Conservation (phyloP, 805 yeast species). For the Starmerella scarabaei region DNA sequence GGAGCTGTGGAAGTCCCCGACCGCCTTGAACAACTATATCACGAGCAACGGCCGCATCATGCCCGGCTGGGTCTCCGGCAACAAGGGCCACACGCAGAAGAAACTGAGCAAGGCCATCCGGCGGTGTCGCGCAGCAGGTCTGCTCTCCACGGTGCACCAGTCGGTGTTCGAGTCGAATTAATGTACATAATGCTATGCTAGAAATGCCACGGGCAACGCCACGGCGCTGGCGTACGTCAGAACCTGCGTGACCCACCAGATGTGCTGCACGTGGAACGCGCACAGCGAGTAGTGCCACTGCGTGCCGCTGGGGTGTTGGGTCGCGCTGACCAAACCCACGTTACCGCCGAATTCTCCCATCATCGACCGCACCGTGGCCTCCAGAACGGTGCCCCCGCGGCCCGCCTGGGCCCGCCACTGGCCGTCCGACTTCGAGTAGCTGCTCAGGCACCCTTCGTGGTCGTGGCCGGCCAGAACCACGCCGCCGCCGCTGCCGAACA, state of each 20-base stretch:
- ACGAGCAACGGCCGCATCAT: slow-evolving; percentile 63
- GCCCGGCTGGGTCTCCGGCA: slow-evolving; percentile 59
- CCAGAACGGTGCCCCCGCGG: slow-evolving; percentile 27
- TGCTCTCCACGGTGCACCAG: slow-evolving; percentile 56
- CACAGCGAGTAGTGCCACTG: slow-evolving; percentile 60
- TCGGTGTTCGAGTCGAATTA: slow-evolving; percentile 14
- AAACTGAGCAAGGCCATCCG: slow-evolving; percentile 62
- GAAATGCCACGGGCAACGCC: not conserved
- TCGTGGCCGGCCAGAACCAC: slow-evolving; percentile 88
- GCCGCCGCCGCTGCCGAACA: slow-evolving; percentile 55
- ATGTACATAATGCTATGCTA: not conserved
- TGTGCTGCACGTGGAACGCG: slow-evolving; percentile 74
- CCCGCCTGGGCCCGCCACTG: slow-evolving; percentile 11
- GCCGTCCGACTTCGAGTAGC: slow-evolving; percentile 30
- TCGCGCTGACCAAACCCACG: slow-evolving; percentile 73
- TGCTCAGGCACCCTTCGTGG: slow-evolving; percentile 80
- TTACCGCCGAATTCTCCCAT: slow-evolving; percentile 95
- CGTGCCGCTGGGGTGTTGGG: slow-evolving; percentile 28
- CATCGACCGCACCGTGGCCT: slow-evolving; percentile 78
- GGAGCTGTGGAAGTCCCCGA: slow-evolving; percentile 61
- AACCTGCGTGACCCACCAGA: slow-evolving; percentile 87
- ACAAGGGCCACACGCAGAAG: slow-evolving; percentile 53
- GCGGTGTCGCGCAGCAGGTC: slow-evolving; percentile 68
- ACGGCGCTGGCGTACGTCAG: slow-evolving; percentile 28
- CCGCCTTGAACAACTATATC: slow-evolving; percentile 49